phyloP scores from a whole-genome alignment of 805 yeast species.

The Ogataea nonfermentans region DNA sequence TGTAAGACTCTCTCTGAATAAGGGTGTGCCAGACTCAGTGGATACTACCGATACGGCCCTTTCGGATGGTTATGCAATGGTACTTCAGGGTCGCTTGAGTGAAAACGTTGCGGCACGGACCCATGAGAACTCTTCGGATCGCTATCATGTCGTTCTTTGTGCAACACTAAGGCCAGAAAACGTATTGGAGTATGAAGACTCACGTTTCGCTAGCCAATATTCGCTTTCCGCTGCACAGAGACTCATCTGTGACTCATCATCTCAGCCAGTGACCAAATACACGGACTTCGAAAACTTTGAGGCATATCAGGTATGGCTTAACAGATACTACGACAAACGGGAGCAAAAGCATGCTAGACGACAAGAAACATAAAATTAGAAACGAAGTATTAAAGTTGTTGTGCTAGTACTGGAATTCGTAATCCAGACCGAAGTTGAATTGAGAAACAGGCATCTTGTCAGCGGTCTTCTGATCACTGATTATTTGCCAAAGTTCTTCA shows the following conservation, averaged over 20 bases:
- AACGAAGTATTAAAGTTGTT: neutral
- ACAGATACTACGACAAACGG: conserved; percentile 14
- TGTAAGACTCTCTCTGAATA: conserved; percentile 14
- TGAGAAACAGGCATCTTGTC: conserved; percentile 6
- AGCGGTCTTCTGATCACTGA: conserved; percentile 3
- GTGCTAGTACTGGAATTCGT: conserved; percentile 7
- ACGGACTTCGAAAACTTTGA: conserved; percentile 24
- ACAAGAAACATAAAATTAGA: neutral
- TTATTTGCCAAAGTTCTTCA: neutral
- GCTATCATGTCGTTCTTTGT: conserved; percentile 22
- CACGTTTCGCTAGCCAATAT: conserved; percentile 17
- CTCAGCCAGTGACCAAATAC: conserved; percentile 5
- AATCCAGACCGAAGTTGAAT: conserved; percentile 12
- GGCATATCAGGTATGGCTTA: conserved; percentile 26
- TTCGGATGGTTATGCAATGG: conserved; percentile 37
- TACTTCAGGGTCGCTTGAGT: conserved; percentile 40
- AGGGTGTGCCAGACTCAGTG: conserved; percentile 6
- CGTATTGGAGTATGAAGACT: conserved; percentile 26
- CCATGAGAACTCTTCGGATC: neutral
- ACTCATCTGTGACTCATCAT: conserved; percentile 14
- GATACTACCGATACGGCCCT: conserved; percentile 18
- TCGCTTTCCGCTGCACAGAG: conserved; percentile 16
- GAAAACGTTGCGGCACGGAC: conserved; percentile 41
- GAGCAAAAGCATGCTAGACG: neutral
- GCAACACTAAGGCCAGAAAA: conserved; percentile 30